These are phyloP conservation scores for Pichia pseudocactophila DNA, from an alignment of 805 yeast species.

Conservation along the genomic window DNA sequence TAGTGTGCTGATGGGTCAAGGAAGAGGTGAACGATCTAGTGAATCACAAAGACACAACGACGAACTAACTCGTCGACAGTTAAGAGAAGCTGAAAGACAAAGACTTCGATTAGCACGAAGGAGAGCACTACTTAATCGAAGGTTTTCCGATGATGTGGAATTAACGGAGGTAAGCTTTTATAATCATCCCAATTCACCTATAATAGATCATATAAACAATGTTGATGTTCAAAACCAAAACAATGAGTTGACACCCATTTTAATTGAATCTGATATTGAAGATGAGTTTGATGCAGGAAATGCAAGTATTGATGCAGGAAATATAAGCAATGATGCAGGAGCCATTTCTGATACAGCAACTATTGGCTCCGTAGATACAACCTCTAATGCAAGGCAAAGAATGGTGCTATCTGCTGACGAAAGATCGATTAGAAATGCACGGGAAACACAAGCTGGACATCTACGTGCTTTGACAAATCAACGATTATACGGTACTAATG, in stretches of 20 bases:
- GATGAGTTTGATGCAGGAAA: conserved; percentile 1
- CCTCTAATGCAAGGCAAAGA: not conserved
- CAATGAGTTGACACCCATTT: conserved; percentile 15
- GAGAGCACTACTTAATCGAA: not conserved
- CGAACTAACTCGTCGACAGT: not conserved
- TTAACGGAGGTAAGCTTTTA: not conserved
- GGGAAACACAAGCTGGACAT: conserved; percentile 1
- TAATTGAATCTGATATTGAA: conserved; percentile 16
- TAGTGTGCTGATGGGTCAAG: not conserved
- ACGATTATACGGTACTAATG: not conserved
- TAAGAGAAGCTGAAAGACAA: not conserved
- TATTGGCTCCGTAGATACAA: not conserved
- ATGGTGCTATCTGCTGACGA: conserved; percentile 4
- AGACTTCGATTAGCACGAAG: not conserved
- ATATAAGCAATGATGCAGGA: not conserved
- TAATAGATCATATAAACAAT: not conserved
- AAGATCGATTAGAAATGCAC: not conserved
- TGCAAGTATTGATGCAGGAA: not conserved
- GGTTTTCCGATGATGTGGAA: not conserved
- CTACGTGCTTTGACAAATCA: not conserved
- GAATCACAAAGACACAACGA: not conserved
- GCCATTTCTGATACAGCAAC: conserved; percentile 6
- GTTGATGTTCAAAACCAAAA: not conserved
- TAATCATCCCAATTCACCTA: conserved; percentile 5
- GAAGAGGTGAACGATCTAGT: not conserved